Evolutionary conservation across 1,284 basidiomycete species (phyloP), one percentile per base, ranked within the genome.

Genomic region (Malassezia arunalokei): DNA sequence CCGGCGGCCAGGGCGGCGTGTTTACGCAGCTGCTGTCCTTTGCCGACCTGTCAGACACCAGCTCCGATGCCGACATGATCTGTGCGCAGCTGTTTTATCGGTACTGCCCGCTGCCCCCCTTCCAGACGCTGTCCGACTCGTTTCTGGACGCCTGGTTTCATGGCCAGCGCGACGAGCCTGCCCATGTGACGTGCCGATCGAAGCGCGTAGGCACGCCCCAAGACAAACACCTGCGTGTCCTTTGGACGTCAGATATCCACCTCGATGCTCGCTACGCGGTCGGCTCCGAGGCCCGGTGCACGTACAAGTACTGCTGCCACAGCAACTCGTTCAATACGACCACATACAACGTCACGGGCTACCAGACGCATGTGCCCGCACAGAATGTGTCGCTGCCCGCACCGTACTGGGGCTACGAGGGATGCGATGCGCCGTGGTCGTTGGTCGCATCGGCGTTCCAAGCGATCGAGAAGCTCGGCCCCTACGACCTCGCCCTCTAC

Each of bases 221-320:
- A 6, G 45, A 52, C 42, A 35, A 80, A 61, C 77, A 80, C 40
- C 73, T 86, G 33, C 84, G 83, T 63, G 81, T 87, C 1, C 73
- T 87, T 35, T 85, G 87, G 64, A 61, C 87, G 9, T 85, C 83
- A 0, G 85, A 87, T 63, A 77, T 85, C 52, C 86, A 87, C 71
- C 73, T 87, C 44, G 85, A 87, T 66, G 82, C 85, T 80, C 82
- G 83, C 27, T 87, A 80, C 66, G 78, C 82, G 8, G 85, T 80
- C 32, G 82, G 83, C 12, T 76, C 82, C 5, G 85, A 87, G 72
- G 83, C 81, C 6, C 82, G 84, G 62, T 87, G 85, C 66, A 81
- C 81, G 15, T 77, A 77, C 15, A 79, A 79, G n/a, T 73, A 81
- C 4, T 87, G 85, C 73, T 87, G 85, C 65, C 78, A 85, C 31